Evolutionary conservation across 805 yeast genomes (phyloP).

Genomic region (Phaffomyces thermotolerans): DNA sequence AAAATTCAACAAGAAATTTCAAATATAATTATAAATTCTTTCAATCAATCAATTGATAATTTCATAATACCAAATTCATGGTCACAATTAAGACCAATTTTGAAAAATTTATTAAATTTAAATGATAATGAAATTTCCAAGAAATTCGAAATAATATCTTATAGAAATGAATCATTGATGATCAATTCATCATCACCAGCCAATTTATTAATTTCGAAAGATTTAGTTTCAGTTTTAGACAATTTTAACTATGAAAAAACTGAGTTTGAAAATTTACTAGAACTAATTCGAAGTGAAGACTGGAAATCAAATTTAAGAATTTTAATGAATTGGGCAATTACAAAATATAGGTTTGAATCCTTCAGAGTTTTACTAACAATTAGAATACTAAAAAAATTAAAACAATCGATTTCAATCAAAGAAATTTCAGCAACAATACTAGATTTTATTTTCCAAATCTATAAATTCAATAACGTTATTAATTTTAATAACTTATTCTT

Average conservation of each 20-base stretch:
- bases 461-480: conserved; percentile 28
- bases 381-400: conserved; percentile 13
- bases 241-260: conserved; percentile 22
- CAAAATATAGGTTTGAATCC: conserved; percentile 19
- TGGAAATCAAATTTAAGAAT: conserved; percentile 33
- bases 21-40: conserved; percentile 25
- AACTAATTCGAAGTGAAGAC: conserved; percentile 20
- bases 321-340: conserved; percentile 34
- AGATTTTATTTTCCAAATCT: conserved; percentile 29
- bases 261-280: conserved; percentile 26
- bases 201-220: conserved; percentile 15
- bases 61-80: conserved; percentile 62
- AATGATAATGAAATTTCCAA: conserved; percentile 29
- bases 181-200: conserved; percentile 31
- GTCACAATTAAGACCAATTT: conserved; percentile 42
- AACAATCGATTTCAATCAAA: conserved; percentile 17
- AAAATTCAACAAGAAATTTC: conserved; percentile 22
- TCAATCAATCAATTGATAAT: conserved; percentile 36
- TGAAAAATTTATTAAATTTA: conserved; percentile 35
- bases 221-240: conserved; percentile 32
- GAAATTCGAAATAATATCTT: conserved; percentile 53
- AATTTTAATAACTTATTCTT: conserved; percentile 34
- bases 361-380: conserved; percentile 11
- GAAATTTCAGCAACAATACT: conserved; percentile 31
- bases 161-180: conserved; percentile 66